These are phyloP conservation scores for Podila epigama DNA, from an alignment of 192 early-diverging fungal genomes.

Conservation along the genomic window DNA sequence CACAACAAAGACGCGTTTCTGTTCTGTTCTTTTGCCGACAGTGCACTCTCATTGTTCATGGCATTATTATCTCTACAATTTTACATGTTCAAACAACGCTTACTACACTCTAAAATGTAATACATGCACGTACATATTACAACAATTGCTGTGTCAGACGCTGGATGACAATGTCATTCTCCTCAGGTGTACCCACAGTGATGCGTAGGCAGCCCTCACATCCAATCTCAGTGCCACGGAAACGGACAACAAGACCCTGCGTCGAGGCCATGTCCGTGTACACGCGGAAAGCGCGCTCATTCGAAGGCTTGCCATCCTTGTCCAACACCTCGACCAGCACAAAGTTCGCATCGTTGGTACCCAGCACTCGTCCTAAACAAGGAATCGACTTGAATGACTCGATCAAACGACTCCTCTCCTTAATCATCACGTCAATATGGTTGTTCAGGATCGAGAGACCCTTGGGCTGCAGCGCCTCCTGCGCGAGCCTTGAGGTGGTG, in stretches of 20 bases:
- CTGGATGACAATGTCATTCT: slow-evolving; percentile 77
- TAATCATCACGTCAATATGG: slow-evolving; percentile 64
- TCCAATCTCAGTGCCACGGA: slow-evolving; percentile 90
- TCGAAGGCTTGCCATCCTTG: slow-evolving; percentile 63
- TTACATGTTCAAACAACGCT: background rate
- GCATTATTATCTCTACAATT: too few species aligned
- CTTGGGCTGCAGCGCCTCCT: slow-evolving; percentile 74
- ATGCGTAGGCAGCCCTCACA: slow-evolving; percentile 94
- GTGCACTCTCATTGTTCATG: too few species aligned
- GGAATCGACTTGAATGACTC: slow-evolving; percentile 65
- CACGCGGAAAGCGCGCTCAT: slow-evolving; percentile 71
- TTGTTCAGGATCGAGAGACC: slow-evolving; percentile 73
- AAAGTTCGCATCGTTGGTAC: slow-evolving; percentile 96
- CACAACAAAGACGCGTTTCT: too few species aligned
- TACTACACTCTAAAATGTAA: background rate
- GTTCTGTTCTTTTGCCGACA: too few species aligned
- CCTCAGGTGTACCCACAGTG: slow-evolving; percentile 89
- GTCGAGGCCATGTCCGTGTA: slow-evolving; percentile 89
- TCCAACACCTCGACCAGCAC: slow-evolving; percentile 85
- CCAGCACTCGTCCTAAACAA: slow-evolving; percentile 78
- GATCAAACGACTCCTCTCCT: slow-evolving; percentile 76
- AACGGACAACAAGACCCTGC: slow-evolving; percentile 92
- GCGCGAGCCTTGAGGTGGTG: slow-evolving; percentile 80
- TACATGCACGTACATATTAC: background rate
- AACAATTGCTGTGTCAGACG: slow-evolving; percentile 53